phyloP scores from a whole-genome alignment of 129 eudicot species.

The sunflower (Helianthus annuus) region DNA sequence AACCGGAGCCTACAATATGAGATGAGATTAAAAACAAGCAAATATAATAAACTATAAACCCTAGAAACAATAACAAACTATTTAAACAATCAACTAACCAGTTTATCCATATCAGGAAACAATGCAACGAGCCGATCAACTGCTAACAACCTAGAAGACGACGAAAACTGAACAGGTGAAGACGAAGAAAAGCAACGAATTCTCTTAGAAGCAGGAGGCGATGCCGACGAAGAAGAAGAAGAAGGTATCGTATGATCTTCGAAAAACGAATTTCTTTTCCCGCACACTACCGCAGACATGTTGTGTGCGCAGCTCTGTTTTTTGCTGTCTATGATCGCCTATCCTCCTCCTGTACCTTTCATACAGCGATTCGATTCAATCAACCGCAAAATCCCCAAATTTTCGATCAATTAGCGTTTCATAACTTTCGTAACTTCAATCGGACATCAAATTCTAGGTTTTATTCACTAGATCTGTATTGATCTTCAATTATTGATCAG shows the following conservation, averaged over 20 bases:
- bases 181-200: slow-evolving; percentile 70
- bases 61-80: neutral
- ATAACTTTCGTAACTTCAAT: slow-evolving; percentile 11
- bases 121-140: slow-evolving; percentile 63
- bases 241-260: slow-evolving; percentile 55
- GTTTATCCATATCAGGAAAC: slow-evolving; percentile 88
- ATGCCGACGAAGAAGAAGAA: slow-evolving; percentile 46
- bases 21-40: too few relatives aligned
- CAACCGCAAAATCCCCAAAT: slow-evolving; percentile 26
- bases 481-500: slow-evolving; percentile 6
- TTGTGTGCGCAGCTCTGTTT: slow-evolving; percentile 38
- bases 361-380: slow-evolving; percentile 35
- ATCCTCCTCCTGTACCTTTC: slow-evolving; percentile 34
- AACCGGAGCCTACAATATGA: neutral
- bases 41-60: neutral
- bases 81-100: slow-evolving; percentile 41
- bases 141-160: slow-evolving; percentile 37
- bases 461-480: neutral
- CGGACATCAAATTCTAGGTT: slow-evolving; percentile 12
- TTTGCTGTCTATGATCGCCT: slow-evolving; percentile 30
- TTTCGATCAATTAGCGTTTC: slow-evolving; percentile 24
- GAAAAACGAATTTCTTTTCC: slow-evolving; percentile 76
- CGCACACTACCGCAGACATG: slow-evolving; percentile 91
- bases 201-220: slow-evolving; percentile 67
- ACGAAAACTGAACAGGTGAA: slow-evolving; percentile 53